Conservation (phyloP, 164 flowering plant genomes). For the Houttuynia cordata region DNA sequence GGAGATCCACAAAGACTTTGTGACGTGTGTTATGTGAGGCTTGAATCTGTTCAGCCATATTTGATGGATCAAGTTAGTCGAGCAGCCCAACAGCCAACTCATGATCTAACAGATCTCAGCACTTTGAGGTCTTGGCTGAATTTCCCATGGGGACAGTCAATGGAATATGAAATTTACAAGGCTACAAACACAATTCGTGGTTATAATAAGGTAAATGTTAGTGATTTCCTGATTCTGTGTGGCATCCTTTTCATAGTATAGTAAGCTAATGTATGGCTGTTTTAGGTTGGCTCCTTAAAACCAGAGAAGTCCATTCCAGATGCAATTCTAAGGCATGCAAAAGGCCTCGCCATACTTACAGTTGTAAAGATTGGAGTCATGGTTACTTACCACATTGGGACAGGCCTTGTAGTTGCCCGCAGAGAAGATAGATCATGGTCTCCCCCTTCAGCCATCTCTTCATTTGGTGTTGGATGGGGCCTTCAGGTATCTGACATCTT, state of each 20-base stretch:
- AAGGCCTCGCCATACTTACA: slow-evolving; percentile 89
- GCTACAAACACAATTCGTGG: slow-evolving; percentile 72
- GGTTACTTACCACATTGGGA: slow-evolving; percentile 90
- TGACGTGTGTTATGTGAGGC: slow-evolving; percentile 86
- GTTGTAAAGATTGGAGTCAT: slow-evolving; percentile 75
- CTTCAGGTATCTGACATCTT: slow-evolving; percentile 54
- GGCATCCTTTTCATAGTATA: not conserved
- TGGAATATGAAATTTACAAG: slow-evolving; percentile 96
- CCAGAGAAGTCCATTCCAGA: slow-evolving; percentile 83
- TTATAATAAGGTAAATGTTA: slow-evolving; percentile 44
- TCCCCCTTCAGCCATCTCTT: slow-evolving; percentile 86
- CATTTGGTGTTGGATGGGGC: slow-evolving; percentile 94
- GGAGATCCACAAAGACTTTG: slow-evolving; percentile 79
- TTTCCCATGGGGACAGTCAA: slow-evolving; percentile 93
- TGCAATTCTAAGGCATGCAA: slow-evolving; percentile 58
- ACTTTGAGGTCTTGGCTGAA: slow-evolving; percentile 95
- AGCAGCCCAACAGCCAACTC: slow-evolving; percentile 87
- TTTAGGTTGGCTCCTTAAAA: slow-evolving; percentile 54
- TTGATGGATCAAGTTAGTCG: slow-evolving; percentile 86
- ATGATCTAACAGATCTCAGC: slow-evolving; percentile 90
- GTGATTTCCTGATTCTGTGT: not conserved
- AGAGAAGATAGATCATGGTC: slow-evolving; percentile 98
- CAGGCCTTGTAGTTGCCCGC: slow-evolving; percentile 83
- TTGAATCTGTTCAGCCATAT: slow-evolving; percentile 73
- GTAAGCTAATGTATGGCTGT: not conserved